phyloP scores from a whole-genome alignment of 345 rosid genomes.

The Acer saccharum region DNA sequence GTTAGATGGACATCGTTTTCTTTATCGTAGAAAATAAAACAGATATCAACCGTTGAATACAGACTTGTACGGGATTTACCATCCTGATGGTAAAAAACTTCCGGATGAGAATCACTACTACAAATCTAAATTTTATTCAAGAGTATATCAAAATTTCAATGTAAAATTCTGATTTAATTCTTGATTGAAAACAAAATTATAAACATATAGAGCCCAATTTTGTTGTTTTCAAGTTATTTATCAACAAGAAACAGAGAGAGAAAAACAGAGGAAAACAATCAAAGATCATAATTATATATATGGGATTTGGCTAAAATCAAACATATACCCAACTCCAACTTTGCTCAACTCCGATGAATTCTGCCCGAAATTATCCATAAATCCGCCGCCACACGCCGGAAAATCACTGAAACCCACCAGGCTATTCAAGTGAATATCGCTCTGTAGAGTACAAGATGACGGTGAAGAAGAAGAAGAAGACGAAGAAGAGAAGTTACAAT shows the following conservation, averaged over 20 bases:
- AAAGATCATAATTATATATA: conserved; percentile 24
- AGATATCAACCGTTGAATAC: no score
- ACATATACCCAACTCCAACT: conserved; percentile 31
- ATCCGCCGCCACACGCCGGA: conserved; percentile 42
- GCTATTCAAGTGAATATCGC: conserved; percentile 23
- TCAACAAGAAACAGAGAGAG: conserved; percentile 2
- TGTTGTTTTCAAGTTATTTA: conserved; percentile 13
- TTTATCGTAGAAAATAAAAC: no score
- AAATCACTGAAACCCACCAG: conserved; percentile 36
- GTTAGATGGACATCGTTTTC: no score
- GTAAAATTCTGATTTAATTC: conserved; percentile 6
- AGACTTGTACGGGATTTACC: no score
- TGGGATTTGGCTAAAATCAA: conserved; percentile 49
- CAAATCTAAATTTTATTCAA: background rate
- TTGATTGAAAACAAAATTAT: conserved; percentile 27
- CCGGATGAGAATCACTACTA: no score
- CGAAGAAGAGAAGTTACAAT: background rate
- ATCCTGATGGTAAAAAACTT: no score
- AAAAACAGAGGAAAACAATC: background rate
- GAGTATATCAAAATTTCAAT: conserved; percentile 4
- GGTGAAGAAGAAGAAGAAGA: background rate
- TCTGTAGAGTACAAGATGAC: conserved; percentile 15
- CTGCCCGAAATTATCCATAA: conserved; percentile 46
- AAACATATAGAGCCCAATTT: conserved; percentile 11
- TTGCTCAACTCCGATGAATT: conserved; percentile 30